Base-by-base conservation (phyloP, 805 yeast genomes). In the Kodamaea nitidulidarum region DNA sequence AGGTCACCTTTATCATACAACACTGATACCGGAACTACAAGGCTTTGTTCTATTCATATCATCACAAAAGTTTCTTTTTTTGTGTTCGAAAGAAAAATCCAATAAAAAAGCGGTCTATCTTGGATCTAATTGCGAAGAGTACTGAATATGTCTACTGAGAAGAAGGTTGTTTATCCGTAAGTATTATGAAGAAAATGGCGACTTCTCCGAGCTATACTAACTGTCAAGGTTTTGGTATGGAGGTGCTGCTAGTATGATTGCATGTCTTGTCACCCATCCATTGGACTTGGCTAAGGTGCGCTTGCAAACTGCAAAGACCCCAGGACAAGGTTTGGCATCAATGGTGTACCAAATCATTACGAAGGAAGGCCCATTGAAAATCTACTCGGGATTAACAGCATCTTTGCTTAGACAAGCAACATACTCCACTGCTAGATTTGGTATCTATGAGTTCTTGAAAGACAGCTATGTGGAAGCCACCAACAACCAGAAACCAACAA, bases 211-310 rank as follows among this genome's bases (percentile, higher is more conserved):
- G 8, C 14, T 20, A 22, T 42, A 47, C 44, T 39, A 48, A 36
- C 27, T 34, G 2, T 12, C 2, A 15, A 66, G 71, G 25, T 78
- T 78, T 55, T 78, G 82, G 82, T 76, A 77, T 47, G 83, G 81
- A 33, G 87, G 88, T 41, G 81, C 78, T 11, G 78, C 84, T 11
- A 81, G 85, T 42, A 76, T 77, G 70, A 71, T 73, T 34, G 88
- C 87, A 6, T 78, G 83, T 55, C 48, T 76, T 27, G 75, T 75
- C 35, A 81, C 88, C 1, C 96, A 87, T 61, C 96, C 96, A 3
- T 66, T 87, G 43, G 96, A 87, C 57, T 67, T 87, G 31, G 93
- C 95, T 2, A 87, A 87, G 54, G 95, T 88, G 7, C 75, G 95
- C 36, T 67, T 87, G 56, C 96, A 87, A 57, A 83, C 95, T 0